phyloP scores from a whole-genome alignment of 345 rosid genomes.

The Eucalyptus camaldulensis region DNA sequence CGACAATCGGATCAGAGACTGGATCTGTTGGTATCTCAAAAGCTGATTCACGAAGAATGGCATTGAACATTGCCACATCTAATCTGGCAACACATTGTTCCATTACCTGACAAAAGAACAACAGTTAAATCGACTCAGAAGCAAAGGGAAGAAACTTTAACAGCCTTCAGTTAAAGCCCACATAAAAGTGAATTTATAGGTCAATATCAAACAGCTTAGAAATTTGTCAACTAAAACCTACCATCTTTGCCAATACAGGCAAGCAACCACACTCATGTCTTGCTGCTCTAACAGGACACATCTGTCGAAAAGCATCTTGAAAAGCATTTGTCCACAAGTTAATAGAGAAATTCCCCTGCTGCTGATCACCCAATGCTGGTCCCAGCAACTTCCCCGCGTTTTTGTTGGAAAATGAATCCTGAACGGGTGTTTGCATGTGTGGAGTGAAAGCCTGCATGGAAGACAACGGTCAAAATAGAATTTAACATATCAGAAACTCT shows the following conservation, averaged over 20 bases:
- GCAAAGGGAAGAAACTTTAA: background rate
- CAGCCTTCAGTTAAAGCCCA: background rate
- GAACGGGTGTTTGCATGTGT: constrained; percentile 67
- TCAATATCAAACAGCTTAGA: background rate
- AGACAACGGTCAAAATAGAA: background rate
- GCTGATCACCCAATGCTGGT: constrained; percentile 67
- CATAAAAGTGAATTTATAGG: background rate
- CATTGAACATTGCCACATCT: constrained; percentile 98
- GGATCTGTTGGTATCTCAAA: constrained; percentile 96
- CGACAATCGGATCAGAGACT: constrained; percentile 82
- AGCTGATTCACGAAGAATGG: constrained; percentile 85
- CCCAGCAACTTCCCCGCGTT: constrained; percentile 42
- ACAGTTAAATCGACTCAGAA: background rate
- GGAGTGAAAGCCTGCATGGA: constrained; percentile 71
- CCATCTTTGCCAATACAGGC: constrained; percentile 66
- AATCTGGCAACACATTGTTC: constrained; percentile 69
- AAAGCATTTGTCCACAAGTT: constrained; percentile 77
- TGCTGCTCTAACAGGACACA: constrained; percentile 86
- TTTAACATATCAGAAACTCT: background rate
- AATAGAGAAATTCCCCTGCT: constrained; percentile 72
- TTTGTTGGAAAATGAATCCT: constrained; percentile 23
- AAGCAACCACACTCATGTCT: constrained; percentile 95
- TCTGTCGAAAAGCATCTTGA: constrained; percentile 56
- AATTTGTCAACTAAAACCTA: background rate
- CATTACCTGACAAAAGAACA: constrained; percentile 49